Percentiles rank a stretch among this genome's conserved stretches.
Conservation (phyloP, 495 filamentous ascomycete species). For the Neurospora sp. region DNA sequence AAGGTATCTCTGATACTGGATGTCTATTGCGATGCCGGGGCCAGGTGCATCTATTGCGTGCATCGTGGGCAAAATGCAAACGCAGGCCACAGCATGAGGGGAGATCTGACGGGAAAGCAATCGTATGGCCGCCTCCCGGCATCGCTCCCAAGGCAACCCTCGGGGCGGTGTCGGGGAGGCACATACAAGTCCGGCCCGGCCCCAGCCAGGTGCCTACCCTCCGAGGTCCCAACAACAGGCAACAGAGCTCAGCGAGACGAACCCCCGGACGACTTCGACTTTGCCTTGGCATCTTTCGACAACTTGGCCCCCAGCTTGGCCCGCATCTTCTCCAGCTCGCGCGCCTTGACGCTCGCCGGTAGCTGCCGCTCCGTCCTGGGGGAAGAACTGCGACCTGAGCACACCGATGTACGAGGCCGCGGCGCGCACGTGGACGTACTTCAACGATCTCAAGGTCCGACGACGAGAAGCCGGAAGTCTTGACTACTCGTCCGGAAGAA, state of each 20-base stretch:
- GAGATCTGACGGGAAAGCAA: background rate
- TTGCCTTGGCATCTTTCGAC: background rate
- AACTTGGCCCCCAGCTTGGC: background rate
- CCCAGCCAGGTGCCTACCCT: no score
- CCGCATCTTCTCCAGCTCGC: background rate
- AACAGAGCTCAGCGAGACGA: background rate
- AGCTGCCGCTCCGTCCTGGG: background rate
- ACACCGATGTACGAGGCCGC: background rate
- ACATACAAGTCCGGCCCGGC: no score
- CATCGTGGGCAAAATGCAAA: no score
- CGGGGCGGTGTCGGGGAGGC: no score
- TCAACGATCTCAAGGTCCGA: conserved; percentile 22
- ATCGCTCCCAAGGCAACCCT: no score
- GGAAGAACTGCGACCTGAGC: background rate
- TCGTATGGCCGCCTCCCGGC: background rate
- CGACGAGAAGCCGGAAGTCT: conserved; percentile 40
- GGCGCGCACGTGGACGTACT: background rate
- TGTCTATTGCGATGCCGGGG: no score
- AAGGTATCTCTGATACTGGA: no score
- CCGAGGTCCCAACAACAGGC: background rate
- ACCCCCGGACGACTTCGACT: background rate
- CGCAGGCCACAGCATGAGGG: no score
- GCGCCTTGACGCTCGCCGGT: background rate
- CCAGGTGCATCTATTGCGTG: no score
- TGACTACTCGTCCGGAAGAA: conserved; percentile 30